Evolutionary conservation across 495 filamentous ascomycete species (phyloP).

Genomic region (Hypoxylon intermedium): DNA sequence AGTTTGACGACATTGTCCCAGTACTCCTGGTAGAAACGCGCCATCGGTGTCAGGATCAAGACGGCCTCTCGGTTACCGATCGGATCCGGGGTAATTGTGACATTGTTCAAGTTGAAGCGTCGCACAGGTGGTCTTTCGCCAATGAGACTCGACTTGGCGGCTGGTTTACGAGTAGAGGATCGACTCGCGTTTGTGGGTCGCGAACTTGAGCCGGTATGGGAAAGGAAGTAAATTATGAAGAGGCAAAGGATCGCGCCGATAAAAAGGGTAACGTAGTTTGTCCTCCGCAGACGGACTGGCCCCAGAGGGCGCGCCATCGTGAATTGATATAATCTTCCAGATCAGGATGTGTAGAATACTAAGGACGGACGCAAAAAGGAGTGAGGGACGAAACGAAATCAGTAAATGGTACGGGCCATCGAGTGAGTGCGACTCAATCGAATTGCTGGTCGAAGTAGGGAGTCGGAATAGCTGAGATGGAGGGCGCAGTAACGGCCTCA

Average conservation of each 20-base stretch:
- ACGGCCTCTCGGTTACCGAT: conserved; percentile 81
- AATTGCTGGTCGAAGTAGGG: conserved; percentile 19
- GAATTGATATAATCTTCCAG: conserved; percentile 23
- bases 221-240: conserved; percentile 61
- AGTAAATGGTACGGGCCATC: conserved; percentile 37
- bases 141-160: conserved; percentile 68
- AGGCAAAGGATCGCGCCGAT: conserved; percentile 59
- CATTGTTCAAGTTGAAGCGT: conserved; percentile 91
- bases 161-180: conserved; percentile 81
- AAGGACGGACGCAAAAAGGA: conserved; percentile 23
- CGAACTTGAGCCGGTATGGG: conserved; percentile 46
- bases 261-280: conserved; percentile 58
- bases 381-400: conserved; percentile 26
- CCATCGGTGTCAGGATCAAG: conserved; percentile 90
- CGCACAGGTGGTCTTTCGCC: conserved; percentile 82
- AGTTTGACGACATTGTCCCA: conserved; percentile 93
- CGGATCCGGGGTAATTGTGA: conserved; percentile 79
- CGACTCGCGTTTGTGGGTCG: conserved; percentile 65
- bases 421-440: conserved; percentile 20
- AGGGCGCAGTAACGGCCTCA: conserved; percentile 1
- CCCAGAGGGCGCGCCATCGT: conserved; percentile 62
- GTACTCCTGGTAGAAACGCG: conserved; percentile 89
- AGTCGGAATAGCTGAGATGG: conserved; percentile 16
- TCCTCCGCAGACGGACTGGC: conserved; percentile 63
- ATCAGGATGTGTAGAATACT: conserved; percentile 21